Evolutionary conservation across 1,284 basidiomycete genomes (phyloP), one percentile per base, ranked within the genome.

Genomic region (Cryptococcus hybrid): DNA sequence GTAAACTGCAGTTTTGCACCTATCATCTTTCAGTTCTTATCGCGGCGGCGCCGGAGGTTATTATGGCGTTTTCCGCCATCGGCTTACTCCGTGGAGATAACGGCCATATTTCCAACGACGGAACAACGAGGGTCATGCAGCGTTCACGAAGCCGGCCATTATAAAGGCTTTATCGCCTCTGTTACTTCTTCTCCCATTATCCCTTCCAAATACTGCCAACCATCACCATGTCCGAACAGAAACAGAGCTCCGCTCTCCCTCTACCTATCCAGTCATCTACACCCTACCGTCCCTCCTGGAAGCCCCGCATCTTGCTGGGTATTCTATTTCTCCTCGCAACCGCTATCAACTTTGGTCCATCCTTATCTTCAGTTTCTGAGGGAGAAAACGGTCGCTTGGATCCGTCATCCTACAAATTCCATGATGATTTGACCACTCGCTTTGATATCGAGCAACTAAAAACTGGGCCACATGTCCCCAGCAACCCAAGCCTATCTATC

Each of bases 401-500:
- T 30, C 4, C 30, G 4, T 30, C 30, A 30, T 30, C 30, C 30
- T 30, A 30, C 30, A 30, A 30, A 30, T 30, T 30, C 30, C 43
- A 47, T 46, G 30, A 49, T 12, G 15, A 12, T 24, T 18, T 39
- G 5, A 44, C 49, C 18, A 50, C 30, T 30, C 30, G 43, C 46
- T 63, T 42, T 30, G 56, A 56, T 39, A 12, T 54, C 8, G 55
- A 50, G 2, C 36, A 47, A 36, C 42, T 64, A 34, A 52, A 54
- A 18, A 18, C 36, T 58, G 58, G 52, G 48, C 59, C 7, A 56
- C 63, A 47, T 78, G 76, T 51, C 76, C 76, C 1, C 43, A 39
- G 3, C 76, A 78, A 59, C 74, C 71, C 0, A 56, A 62, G 48
- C 52, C 75, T 30, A 50, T 77, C 1, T 49, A 64, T 24, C 75